Conservation (phyloP, 2,329 filamentous ascomycete species). For the Camptophora hylomeconis region DNA sequence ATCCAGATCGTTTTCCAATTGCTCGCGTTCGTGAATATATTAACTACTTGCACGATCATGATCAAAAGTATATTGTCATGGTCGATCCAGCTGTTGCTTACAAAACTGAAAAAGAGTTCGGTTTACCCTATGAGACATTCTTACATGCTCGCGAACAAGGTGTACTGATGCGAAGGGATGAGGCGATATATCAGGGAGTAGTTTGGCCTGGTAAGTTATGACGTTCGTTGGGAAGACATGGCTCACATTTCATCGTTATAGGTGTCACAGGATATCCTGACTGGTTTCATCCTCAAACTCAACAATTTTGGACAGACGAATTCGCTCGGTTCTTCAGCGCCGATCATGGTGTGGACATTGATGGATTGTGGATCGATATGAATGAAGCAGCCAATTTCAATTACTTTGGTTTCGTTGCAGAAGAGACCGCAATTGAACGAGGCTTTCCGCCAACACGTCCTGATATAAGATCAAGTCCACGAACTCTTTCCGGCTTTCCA, state of each 20-base stretch:
- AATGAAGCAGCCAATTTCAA: slow-evolving; percentile 37
- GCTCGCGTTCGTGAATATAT: slow-evolving; percentile 49
- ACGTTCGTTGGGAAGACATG: slow-evolving; percentile 16
- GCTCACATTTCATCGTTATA: slow-evolving; percentile 24
- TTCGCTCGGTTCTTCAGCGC: slow-evolving; percentile 52
- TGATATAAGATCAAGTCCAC: background rate
- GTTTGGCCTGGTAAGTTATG: slow-evolving; percentile 8
- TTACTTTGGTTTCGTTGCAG: slow-evolving; percentile 1
- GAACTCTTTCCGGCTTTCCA: slow-evolving; percentile 1
- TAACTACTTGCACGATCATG: slow-evolving; percentile 48
- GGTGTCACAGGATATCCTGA: slow-evolving; percentile 59
- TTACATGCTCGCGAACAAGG: slow-evolving; percentile 23
- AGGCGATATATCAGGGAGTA: slow-evolving; percentile 35
- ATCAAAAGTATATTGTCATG: slow-evolving; percentile 64
- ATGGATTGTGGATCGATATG: slow-evolving; percentile 67
- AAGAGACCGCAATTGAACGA: background rate
- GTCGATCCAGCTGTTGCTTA: slow-evolving; percentile 46
- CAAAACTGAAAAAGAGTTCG: slow-evolving; percentile 19
- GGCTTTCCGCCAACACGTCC: background rate
- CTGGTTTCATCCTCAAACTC: slow-evolving; percentile 58
- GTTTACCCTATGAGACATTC: slow-evolving; percentile 38
- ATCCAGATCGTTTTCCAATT: slow-evolving; percentile 23
- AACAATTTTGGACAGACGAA: slow-evolving; percentile 56
- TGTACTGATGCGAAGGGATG: slow-evolving; percentile 42
- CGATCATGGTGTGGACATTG: slow-evolving; percentile 57